A percentile compares a stretch with the other conserved stretches of the same genome.
These are phyloP conservation scores for Rosa lucieae DNA, from an alignment of 306 rosid species.

Conservation along the genomic window DNA sequence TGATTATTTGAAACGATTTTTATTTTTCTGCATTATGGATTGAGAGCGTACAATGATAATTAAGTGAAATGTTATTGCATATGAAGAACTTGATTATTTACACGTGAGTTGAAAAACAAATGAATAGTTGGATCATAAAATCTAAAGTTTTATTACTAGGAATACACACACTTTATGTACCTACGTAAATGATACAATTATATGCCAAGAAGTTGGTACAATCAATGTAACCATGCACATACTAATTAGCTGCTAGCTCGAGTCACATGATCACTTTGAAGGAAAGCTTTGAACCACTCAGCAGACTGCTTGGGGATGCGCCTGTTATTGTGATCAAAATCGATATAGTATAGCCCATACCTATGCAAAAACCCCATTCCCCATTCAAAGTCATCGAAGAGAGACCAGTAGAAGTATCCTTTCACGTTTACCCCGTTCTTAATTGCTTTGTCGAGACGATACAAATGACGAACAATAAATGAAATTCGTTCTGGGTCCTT, in stretches of 20 bases:
- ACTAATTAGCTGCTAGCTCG: background rate
- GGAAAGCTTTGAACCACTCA: background rate
- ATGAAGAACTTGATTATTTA: no score
- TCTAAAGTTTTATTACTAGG: no score
- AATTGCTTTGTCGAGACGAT: slow-evolving; percentile 8
- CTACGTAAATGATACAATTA: background rate
- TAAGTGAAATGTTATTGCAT: no score
- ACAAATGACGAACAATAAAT: slow-evolving; percentile 10
- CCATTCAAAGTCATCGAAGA: slow-evolving; percentile 20
- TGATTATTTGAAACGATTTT: no score
- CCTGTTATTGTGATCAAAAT: background rate
- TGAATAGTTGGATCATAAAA: no score
- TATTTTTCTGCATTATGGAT: no score
- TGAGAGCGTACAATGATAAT: no score
- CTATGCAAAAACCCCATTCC: background rate
- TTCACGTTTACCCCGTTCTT: slow-evolving; percentile 19
- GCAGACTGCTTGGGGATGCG: slow-evolving; percentile 5
- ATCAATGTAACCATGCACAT: background rate
- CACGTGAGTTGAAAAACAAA: no score
- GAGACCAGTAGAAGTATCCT: slow-evolving; percentile 14
- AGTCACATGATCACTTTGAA: background rate
- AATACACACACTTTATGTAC: background rate
- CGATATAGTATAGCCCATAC: background rate
- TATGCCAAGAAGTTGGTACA: background rate
- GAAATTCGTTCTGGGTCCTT: background rate